Base-by-base conservation (phyloP, 768 basidiomycete species). In the Podaxis sp. region DNA sequence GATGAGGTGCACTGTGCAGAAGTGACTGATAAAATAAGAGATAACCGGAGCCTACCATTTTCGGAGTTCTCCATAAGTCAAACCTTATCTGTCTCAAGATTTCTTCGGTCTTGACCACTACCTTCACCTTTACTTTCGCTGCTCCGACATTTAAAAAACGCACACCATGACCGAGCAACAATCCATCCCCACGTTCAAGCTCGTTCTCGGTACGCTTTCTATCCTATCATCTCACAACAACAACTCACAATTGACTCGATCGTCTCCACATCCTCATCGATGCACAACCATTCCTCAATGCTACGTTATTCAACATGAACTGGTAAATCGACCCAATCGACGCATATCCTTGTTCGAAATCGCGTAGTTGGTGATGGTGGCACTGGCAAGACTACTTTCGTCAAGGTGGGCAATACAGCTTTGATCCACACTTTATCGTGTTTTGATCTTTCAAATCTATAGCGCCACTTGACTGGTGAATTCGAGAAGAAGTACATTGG, bases 401-500 rank as follows among this genome's bases (percentile, higher is more conserved):
- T 98, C 81, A 98, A 98, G 87, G 93, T 93, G 68, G 66, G 76
- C 71, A 59, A 50, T 44, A 28, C 57, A 18, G 36, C 56, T 50
- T 52, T 32, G 21, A 32, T 13, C 9, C 35, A 23, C 37, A 11
- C 54, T 64, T 61, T 58, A 66, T 65, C 64, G 64, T 53, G 50
- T 60, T 44, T 28, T 57, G 81, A 87, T 88, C 83, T 77, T 35
- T 54, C 59, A 64, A 70, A 68, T 64, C 28, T 69, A 47, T 71
- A 93, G 93, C 93, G 94, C 74, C 95, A 98, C 79, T 87, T 96
- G 86, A 97, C 95, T 66, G 96, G 96, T 73, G 96, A 98, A 85
- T 98, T 99, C 75, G 96, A 99, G 81, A 99, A 99, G 86, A 99
- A 99, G 77, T 98, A 97, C 78, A 96, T 96, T 63, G 95, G 93